These are phyloP conservation scores for Lathyrus oleraceus DNA, from an alignment of 306 rosid genomes.

Conservation along the genomic window DNA sequence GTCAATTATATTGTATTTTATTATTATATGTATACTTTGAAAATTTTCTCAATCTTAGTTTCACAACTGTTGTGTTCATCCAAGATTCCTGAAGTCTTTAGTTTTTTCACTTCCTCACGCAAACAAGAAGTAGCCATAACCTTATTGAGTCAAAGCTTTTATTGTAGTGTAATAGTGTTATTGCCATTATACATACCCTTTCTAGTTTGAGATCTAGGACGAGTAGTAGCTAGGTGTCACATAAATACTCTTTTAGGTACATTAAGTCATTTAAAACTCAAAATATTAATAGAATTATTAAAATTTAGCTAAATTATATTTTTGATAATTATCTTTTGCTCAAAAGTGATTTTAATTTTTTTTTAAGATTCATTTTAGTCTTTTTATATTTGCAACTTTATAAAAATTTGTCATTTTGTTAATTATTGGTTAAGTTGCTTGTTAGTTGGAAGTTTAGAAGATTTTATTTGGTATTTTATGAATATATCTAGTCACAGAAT, in stretches of 20 bases:
- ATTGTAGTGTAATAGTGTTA: background rate
- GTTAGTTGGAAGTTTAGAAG: no score
- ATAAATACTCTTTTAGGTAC: background rate
- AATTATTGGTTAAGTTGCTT: no score
- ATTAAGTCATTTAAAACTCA: background rate
- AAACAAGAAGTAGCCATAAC: constrained; percentile 34
- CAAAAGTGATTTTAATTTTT: no score
- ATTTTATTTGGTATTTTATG: no score
- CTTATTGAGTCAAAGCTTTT: constrained; percentile 34
- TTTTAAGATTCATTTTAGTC: no score
- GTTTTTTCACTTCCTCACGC: constrained; percentile 46
- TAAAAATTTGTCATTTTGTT: no score
- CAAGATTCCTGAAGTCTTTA: constrained; percentile 44
- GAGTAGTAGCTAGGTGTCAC: background rate
- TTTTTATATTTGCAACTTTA: no score
- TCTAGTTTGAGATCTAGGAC: background rate
- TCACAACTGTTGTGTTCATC: constrained; percentile 9
- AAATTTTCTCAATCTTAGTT: background rate
- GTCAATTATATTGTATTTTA: background rate
- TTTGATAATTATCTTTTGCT: no score
- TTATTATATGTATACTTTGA: background rate
- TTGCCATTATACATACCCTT: constrained; percentile 29
- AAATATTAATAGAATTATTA: background rate
- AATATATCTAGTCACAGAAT: no score
- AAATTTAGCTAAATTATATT: background rate